Conservation (phyloP, 495 filamentous ascomycete genomes). For the Penicillium canescens region DNA sequence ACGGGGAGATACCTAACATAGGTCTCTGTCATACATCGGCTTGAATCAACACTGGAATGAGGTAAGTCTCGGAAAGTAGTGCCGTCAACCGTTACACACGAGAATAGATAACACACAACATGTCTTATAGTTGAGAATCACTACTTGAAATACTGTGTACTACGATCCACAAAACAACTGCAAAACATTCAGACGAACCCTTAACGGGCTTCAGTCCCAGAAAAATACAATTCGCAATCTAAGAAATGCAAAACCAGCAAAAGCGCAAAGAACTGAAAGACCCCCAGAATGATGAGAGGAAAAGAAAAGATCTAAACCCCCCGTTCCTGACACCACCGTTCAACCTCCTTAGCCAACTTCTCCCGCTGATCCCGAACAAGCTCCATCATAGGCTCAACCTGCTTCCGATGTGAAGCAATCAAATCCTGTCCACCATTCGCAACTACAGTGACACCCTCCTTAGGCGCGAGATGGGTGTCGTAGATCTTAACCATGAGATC, state of each 20-base stretch:
- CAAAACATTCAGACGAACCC: no score
- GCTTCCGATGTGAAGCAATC: constrained; percentile 37
- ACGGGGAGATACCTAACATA: no score
- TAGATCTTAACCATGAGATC: constrained; percentile 69
- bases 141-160: no score
- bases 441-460: constrained; percentile 24
- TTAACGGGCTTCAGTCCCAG: no score
- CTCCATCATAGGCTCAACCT: constrained; percentile 69
- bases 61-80: no score
- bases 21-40: no score
- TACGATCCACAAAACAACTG: no score
- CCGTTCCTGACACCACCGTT: constrained; percentile 75
- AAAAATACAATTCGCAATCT: not conserved
- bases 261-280: not conserved
- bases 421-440: constrained; percentile 28
- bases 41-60: no score
- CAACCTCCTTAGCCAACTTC: constrained; percentile 75
- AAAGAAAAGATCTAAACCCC: constrained; percentile 39
- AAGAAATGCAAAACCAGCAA: not conserved
- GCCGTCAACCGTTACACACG: no score
- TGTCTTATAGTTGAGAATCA: no score
- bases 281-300: not conserved
- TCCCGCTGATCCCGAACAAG: constrained; percentile 64
- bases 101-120: no score
- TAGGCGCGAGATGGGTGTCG: constrained; percentile 47